These are phyloP conservation scores for Cudoniella acicularis DNA, from an alignment of 495 filamentous ascomycete genomes.

Conservation along the genomic window DNA sequence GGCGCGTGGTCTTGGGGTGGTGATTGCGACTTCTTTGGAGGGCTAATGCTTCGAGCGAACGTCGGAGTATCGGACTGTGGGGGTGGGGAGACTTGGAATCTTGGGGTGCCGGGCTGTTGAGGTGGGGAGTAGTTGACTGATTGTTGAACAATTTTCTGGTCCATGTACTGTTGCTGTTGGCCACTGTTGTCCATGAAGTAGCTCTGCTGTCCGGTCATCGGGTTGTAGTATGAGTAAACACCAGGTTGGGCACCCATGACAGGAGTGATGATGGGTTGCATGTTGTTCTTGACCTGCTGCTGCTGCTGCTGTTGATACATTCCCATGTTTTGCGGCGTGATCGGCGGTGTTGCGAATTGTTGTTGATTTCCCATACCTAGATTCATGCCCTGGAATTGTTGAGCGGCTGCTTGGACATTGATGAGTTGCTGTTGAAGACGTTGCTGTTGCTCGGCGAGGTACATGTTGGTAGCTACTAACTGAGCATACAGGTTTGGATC, in stretches of 20 bases:
- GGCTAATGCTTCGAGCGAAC: constrained; percentile 57
- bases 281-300: constrained; percentile 69
- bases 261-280: constrained; percentile 65
- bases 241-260: constrained; percentile 64
- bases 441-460: constrained; percentile 85
- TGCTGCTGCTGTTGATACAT: constrained; percentile 57
- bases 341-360: constrained; percentile 36
- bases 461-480: constrained; percentile 78
- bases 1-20: constrained; percentile 62
- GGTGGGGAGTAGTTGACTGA: constrained; percentile 26
- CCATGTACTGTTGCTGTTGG: constrained; percentile 39
- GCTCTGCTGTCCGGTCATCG: constrained; percentile 73
- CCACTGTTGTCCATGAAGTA: constrained; percentile 57
- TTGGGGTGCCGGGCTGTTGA: constrained; percentile 45
- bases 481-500: constrained; percentile 82
- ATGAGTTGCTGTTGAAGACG: constrained; percentile 62
- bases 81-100: constrained; percentile 78
- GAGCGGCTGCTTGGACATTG: constrained; percentile 54
- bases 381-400: constrained; percentile 77
- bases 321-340: constrained; percentile 36
- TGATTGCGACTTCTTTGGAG: constrained; percentile 63
- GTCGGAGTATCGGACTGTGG: constrained; percentile 53
- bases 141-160: constrained; percentile 23
- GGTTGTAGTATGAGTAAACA: constrained; percentile 79
- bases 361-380: constrained; percentile 43